Base-by-base conservation (phyloP, 352 stramenopile species). In the Nothophytophthora sp. region DNA sequence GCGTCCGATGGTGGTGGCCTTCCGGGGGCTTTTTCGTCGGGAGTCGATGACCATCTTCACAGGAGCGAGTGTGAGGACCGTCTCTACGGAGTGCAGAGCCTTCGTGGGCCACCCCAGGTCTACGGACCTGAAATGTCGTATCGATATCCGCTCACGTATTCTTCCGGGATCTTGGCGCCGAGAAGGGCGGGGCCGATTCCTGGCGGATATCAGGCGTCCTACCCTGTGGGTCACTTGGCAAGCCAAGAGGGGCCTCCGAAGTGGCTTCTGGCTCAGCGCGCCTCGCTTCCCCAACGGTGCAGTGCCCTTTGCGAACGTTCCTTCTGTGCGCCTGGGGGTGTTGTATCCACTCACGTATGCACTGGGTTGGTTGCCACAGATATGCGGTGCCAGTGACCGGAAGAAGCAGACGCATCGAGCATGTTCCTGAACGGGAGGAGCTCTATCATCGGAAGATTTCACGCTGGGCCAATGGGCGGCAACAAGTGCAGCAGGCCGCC, bases 401-500 rank as follows among this genome's bases (percentile, higher is more conserved):
- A 19, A 55, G 27, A n/a, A 38, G 32, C 51, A 59, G 7, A 15
- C 45, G 41, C 28, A 41, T 35, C 1, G 53, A 68, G 16, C 52
- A 60, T 38, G 43, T 22, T 15, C 25, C 46, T 7, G 46, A 53
- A 36, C 63, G 46, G 16, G 46, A 33, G 15, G 46, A 41, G 9
- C 37, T 74, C 4, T 79, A 78, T 41, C 76, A 87, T 42, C 76
- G 74, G n/a, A 76, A 82, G 49, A 70, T 86, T 42, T 81, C 74
- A 11, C 72, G 66, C 16, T 88, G 75, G 74, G 73, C 75, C 22
- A 66, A 67, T 60, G 75, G 76, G 23, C 78, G 75, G 10, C 67
- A 85, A 47, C 71, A 72, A 36, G 63, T 86, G 41, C 75, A 89
- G 27, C 67, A 85, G 34, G 75, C 75, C 3, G 78, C 78, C 42